phyloP scores from a whole-genome alignment of 2,329 filamentous ascomycete species.

The Cercospora janseana region DNA sequence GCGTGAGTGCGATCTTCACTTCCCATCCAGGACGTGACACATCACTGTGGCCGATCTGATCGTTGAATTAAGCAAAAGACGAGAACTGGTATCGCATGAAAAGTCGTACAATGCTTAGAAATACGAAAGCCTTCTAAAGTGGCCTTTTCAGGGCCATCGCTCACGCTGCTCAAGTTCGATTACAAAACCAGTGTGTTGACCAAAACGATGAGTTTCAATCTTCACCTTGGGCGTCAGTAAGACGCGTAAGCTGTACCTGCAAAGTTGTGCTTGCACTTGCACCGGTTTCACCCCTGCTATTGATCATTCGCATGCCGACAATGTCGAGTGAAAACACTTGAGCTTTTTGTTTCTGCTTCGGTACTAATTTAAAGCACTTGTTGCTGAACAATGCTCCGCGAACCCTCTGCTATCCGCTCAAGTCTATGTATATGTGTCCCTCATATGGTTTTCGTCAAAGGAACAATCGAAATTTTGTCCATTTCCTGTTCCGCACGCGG shows the following conservation, averaged over 20 bases:
- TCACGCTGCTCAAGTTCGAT: not conserved
- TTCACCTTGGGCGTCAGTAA: not conserved
- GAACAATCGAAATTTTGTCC: no score
- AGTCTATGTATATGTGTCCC: no score
- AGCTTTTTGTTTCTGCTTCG: not conserved
- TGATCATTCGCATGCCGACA: not conserved
- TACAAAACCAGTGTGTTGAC: no score
- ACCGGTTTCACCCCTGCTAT: not conserved
- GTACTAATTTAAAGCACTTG: not conserved
- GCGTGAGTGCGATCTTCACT: no score
- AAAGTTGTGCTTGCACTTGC: not conserved
- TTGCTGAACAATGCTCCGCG: not conserved
- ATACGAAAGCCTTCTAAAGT: no score
- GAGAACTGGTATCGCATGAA: no score
- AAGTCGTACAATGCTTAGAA: no score
- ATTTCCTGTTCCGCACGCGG: constrained; percentile 46
- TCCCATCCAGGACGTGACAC: no score
- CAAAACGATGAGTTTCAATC: not conserved
- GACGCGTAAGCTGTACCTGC: not conserved
- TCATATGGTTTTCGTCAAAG: no score
- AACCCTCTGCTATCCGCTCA: not conserved
- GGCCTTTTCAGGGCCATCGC: not conserved
- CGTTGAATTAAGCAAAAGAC: no score
- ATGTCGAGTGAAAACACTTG: no score
- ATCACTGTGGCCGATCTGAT: no score